phyloP scores from a whole-genome alignment of 2,329 filamentous ascomycete species.

The Neospermospora avenae region DNA sequence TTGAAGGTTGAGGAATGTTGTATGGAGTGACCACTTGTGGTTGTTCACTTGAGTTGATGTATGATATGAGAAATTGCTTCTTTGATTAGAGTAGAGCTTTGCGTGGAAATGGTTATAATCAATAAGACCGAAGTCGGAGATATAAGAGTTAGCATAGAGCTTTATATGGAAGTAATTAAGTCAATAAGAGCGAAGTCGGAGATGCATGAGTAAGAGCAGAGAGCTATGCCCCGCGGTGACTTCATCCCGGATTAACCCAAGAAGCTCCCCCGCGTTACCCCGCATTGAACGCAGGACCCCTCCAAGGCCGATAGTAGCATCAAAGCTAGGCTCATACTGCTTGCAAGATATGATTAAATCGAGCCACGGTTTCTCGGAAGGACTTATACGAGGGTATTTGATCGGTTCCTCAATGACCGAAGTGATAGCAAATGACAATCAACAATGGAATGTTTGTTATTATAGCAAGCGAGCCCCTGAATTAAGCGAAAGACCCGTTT shows the following conservation, averaged over 20 bases:
- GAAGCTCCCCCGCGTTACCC: not conserved
- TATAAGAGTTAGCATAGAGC: too few species aligned
- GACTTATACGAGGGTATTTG: too few species aligned
- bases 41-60: too few species aligned
- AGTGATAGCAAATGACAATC: not conserved
- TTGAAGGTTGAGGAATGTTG: conserved; percentile 10
- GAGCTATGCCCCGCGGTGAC: not conserved
- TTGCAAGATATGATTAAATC: too few species aligned
- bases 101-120: too few species aligned
- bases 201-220: not conserved
- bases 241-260: not conserved
- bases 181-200: too few species aligned
- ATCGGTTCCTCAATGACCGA: too few species aligned
- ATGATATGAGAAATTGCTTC: too few species aligned
- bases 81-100: too few species aligned
- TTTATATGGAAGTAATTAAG: too few species aligned
- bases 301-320: not conserved
- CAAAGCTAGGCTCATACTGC: not conserved
- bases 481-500: not conserved
- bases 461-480: not conserved
- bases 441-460: not conserved
- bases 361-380: too few species aligned
- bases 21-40: not conserved
- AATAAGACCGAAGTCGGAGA: too few species aligned
- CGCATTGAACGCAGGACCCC: not conserved